Base-by-base conservation (phyloP, 352 stramenopile genomes). In the Globisporangium echinulatum region DNA sequence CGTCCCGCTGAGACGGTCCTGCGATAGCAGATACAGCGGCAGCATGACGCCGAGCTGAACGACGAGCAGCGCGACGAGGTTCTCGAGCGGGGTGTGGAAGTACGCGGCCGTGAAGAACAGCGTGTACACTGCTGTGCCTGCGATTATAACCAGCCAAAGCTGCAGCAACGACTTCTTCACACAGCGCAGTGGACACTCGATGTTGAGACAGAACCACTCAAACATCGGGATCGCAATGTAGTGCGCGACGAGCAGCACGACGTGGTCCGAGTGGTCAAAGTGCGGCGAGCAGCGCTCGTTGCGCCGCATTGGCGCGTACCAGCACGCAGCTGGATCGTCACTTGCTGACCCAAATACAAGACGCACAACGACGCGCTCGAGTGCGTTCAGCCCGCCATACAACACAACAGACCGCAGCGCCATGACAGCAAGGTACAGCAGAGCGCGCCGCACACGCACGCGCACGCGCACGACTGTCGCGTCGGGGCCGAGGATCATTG, bases 221-320 rank as follows among this genome's bases (percentile, higher is more conserved):
- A 92, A 91, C 52, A 88, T 55, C 49, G 70, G 59, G 38, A 90
- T 83, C 33, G 79, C 77, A 44, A 92, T 10, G 68, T 88, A 92
- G 55, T 92, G 83, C 52, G 73, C 69, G 13, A 89, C 70, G 46
- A 90, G 72, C 54, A 92, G 66, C 58, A 92, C 80, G 11, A 92
- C 61, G 66, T 92, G 83, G 67, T 92, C 83, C 53, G 83, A 88
- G 64, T 87, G 79, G 67, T 92, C 83, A 58, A 92, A 92, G 25
- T 63, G 59, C 62, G 68, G 48, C 4, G 72, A 64, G 49, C 83
- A 92, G 39, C 64, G 64, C 42, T 80, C 65, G 63, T 75, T 72
- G 36, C 69, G 77, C 40, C 83, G 83, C 54, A 88, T 59, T 11
- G 67, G 58, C 13, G 68, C 68, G 61, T 88, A 92, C 81, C 79